phyloP scores from a whole-genome alignment of 1,284 basidiomycete species.

The Trichosporon inkin region DNA sequence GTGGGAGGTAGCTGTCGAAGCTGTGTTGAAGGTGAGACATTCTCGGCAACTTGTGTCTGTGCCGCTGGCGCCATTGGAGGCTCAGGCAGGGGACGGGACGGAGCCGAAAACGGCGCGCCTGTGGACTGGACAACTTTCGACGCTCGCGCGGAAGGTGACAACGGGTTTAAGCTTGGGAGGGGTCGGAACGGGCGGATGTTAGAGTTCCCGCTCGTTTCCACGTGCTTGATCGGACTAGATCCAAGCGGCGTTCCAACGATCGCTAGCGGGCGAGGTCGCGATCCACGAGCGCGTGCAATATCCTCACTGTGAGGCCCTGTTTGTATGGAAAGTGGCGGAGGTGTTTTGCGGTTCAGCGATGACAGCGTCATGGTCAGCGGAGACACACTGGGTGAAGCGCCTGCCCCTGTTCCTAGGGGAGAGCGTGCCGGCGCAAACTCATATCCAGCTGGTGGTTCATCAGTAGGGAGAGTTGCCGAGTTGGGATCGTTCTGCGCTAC shows the following conservation, averaged over 20 bases:
- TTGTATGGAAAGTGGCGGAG: not conserved
- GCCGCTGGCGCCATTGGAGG: not conserved
- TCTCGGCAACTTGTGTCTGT: not conserved
- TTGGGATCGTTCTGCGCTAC: conserved; percentile 1
- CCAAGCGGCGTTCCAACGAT: not conserved
- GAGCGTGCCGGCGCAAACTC: not conserved
- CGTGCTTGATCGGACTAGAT: not conserved
- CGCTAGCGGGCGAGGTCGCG: not conserved
- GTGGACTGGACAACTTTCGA: not conserved
- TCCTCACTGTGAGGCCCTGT: not conserved
- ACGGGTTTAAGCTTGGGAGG: conserved; percentile 1
- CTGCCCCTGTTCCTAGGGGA: not conserved
- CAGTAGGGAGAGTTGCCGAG: not conserved
- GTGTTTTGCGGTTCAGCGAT: not conserved
- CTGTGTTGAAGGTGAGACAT: conserved; percentile 4
- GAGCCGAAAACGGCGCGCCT: not conserved
- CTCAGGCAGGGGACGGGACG: not conserved
- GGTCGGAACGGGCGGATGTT: conserved; percentile 1
- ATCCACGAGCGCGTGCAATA: not conserved
- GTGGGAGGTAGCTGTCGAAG: not conserved
- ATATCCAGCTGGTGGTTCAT: conserved; percentile 1
- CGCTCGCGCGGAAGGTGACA: not conserved
- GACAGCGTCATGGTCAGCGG: not conserved
- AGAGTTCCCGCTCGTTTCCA: not conserved
- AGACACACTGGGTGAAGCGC: not conserved